A percentile compares a stretch with the other conserved stretches of the same genome.
phyloP scores from a whole-genome alignment of 139 green algal species.

The Tetradesmus obliquus region DNA sequence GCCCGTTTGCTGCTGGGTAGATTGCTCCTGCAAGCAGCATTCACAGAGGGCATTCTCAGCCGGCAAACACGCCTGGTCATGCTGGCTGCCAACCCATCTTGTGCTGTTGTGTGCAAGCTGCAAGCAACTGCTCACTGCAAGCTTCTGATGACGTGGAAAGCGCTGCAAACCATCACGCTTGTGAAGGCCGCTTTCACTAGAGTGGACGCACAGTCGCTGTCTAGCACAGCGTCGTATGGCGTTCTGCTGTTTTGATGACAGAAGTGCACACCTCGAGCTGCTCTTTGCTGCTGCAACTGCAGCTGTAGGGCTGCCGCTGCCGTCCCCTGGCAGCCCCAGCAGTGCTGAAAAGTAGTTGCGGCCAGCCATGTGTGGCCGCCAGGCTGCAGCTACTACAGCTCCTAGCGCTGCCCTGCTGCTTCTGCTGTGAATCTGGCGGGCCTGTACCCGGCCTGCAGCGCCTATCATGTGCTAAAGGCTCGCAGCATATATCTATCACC shows the following conservation, averaged over 20 bases:
- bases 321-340: not conserved
- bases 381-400: not conserved
- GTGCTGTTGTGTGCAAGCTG: not conserved
- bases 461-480: not conserved
- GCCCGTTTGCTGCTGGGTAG: not conserved
- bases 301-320: constrained; percentile 37
- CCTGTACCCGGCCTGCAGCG: not conserved
- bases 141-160: no score
- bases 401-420: not conserved
- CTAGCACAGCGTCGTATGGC: no score
- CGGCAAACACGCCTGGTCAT: not conserved
- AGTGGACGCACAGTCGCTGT: not conserved
- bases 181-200: no score
- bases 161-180: no score
- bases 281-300: constrained; percentile 24
- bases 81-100: not conserved
- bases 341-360: constrained; percentile 36
- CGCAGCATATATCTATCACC: not conserved
- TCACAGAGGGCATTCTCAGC: not conserved
- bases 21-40: not conserved
- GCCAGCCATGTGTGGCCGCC: not conserved
- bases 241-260: not conserved
- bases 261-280: not conserved
- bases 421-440: not conserved
- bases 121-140: no score